Conservation (phyloP, 2,329 filamentous ascomycete genomes). For the Thielaviopsis euricoi region DNA sequence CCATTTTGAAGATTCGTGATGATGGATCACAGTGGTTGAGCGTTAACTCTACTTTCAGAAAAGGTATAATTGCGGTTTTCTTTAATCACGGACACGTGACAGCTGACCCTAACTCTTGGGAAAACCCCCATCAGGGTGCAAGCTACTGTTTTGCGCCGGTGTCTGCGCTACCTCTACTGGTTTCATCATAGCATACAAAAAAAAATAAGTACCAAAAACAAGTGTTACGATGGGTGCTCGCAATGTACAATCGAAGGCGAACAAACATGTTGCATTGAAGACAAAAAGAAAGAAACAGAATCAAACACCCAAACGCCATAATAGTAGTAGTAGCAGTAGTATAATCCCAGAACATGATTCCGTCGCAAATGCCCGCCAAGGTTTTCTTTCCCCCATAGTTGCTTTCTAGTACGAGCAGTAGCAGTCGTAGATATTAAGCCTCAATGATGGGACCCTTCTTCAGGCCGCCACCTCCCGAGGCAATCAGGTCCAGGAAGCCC, state of each 20-base stretch:
- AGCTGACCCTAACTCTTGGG: too few relatives aligned
- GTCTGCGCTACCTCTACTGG: too few relatives aligned
- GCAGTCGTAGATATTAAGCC: background rate
- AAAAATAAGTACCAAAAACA: background rate
- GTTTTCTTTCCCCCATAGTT: too few relatives aligned
- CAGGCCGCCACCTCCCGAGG: constrained; percentile 40
- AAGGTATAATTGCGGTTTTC: too few relatives aligned
- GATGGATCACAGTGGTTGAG: background rate
- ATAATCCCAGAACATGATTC: background rate
- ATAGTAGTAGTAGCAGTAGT: background rate
- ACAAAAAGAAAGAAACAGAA: background rate
- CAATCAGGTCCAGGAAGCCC: constrained; percentile 85
- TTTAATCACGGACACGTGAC: too few relatives aligned
- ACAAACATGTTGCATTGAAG: background rate
- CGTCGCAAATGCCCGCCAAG: background rate
- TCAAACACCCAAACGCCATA: background rate
- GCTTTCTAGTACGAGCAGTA: too few relatives aligned
- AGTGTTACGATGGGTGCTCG: background rate
- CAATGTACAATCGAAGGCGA: background rate
- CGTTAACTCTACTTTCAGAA: too few relatives aligned
- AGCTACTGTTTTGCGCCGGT: too few relatives aligned
- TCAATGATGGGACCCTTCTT: constrained; percentile 40
- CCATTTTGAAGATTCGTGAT: constrained; percentile 16
- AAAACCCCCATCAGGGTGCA: too few relatives aligned
- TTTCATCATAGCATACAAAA: too few relatives aligned